Conservation (phyloP, 164 flowering plant genomes). For the Platanus orientalis region DNA sequence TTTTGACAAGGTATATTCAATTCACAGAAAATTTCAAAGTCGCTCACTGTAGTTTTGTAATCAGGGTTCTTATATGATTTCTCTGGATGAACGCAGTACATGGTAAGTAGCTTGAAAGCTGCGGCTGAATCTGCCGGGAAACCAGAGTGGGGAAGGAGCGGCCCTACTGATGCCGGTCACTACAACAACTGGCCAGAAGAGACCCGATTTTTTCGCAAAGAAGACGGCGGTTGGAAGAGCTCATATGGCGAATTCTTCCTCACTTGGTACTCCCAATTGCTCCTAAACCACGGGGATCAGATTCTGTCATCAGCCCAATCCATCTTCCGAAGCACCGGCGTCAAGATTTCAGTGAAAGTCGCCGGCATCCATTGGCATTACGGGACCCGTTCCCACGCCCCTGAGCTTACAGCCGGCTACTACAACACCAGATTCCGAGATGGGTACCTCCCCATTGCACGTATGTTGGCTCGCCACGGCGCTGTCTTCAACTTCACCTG, state of each 20-base stretch:
- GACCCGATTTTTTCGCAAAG: constrained; percentile 66
- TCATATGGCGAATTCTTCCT: constrained; percentile 88
- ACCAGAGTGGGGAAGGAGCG: constrained; percentile 87
- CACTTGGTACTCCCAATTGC: constrained; percentile 88
- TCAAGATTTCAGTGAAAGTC: constrained; percentile 81
- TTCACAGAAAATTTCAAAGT: background rate
- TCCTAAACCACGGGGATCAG: constrained; percentile 80
- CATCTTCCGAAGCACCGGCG: constrained; percentile 41
- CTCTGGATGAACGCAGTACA: constrained; percentile 47
- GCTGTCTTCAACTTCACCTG: constrained; percentile 93
- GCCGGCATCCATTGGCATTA: constrained; percentile 99
- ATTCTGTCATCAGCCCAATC: constrained; percentile 54
- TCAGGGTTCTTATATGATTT: background rate
- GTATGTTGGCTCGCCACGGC: constrained; percentile 77
- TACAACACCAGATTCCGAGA: constrained; percentile 81
- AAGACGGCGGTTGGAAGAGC: constrained; percentile 76
- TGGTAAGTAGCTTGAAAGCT: constrained; percentile 73
- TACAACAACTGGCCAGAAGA: constrained; percentile 98
- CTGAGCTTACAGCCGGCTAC: constrained; percentile 97
- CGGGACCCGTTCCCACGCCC: constrained; percentile 87
- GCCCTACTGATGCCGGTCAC: constrained; percentile 86
- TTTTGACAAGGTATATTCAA: constrained; percentile 69
- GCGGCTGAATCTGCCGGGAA: constrained; percentile 84
- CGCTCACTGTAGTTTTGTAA: no score
- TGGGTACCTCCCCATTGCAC: constrained; percentile 90